phyloP scores from a whole-genome alignment of 192 early-diverging fungal species.

The Helicostylum pulchrum region DNA sequence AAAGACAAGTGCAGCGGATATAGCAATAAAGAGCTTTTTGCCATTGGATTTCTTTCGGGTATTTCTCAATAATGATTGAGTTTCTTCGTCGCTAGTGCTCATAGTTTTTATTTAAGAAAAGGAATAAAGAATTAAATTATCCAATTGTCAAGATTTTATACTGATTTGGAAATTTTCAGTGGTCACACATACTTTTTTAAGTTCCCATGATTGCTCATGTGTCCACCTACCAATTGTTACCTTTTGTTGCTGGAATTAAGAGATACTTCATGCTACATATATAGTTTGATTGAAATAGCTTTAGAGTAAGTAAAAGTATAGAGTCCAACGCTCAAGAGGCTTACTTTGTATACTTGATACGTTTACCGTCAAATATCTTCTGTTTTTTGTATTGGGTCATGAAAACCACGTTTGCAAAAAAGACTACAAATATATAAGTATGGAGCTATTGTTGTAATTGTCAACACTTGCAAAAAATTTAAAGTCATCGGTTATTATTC shows the following conservation, averaged over 20 bases:
- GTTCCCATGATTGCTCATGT: no score
- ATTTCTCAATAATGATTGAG: not conserved
- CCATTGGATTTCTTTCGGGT: not conserved
- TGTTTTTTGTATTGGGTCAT: no score
- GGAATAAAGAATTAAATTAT: not conserved
- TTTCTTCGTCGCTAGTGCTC: not conserved
- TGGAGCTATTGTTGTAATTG: no score
- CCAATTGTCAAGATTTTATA: not conserved
- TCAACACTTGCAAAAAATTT: no score
- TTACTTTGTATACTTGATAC: no score
- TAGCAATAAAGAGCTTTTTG: not conserved
- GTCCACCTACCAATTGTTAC: not conserved
- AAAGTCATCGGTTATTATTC: no score
- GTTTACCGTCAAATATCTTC: no score
- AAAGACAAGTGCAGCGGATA: not conserved
- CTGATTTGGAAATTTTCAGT: not conserved
- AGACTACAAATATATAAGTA: no score
- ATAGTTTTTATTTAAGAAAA: not conserved
- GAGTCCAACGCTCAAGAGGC: no score
- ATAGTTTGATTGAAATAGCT: no score
- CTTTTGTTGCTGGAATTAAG: not conserved
- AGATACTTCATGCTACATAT: not conserved
- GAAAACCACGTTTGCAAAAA: no score
- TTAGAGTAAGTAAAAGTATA: no score
- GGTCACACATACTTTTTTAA: not conserved